Evolutionary conservation across 1,284 basidiomycete species (phyloP).

Genomic region (Phaffia rhodozyma): DNA sequence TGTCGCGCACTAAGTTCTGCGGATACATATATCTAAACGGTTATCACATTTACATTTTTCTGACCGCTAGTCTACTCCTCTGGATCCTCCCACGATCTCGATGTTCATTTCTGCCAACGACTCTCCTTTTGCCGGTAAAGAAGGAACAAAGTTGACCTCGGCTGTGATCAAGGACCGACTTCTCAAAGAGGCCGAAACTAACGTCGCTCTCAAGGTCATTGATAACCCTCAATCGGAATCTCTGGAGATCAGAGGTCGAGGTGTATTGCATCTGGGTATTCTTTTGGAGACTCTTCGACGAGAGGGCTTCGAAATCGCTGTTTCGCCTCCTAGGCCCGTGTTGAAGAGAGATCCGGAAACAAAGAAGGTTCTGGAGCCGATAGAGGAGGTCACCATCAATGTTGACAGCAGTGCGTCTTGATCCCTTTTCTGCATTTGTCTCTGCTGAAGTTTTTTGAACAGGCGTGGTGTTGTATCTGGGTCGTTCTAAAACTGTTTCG

Average conservation of each 20-base stretch:
- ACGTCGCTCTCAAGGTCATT: conserved; percentile 18
- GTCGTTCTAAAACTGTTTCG: no score
- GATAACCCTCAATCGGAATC: conserved; percentile 6
- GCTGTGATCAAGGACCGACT: conserved; percentile 18
- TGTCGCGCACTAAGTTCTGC: not conserved
- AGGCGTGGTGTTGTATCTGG: no score
- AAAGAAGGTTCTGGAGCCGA: conserved; percentile 11
- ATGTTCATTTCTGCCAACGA: conserved; percentile 19
- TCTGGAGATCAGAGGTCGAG: conserved; percentile 18
- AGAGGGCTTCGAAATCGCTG: conserved; percentile 17
- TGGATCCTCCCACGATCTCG: conserved; percentile 18
- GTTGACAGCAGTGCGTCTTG: not conserved
- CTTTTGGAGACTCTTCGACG: conserved; percentile 18
- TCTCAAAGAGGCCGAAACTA: conserved; percentile 17
- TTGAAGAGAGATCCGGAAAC: conserved; percentile 11
- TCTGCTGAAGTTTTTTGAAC: no score
- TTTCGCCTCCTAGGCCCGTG: conserved; percentile 12
- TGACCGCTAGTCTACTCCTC: conserved; percentile 10
- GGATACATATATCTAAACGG: not conserved
- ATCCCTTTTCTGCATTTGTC: no score
- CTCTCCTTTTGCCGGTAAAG: conserved; percentile 18
- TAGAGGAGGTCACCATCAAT: conserved; percentile 17
- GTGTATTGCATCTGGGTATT: conserved; percentile 17
- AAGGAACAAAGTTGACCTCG: conserved; percentile 16
- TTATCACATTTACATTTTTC: not conserved